Evolutionary conservation across 306 rosid species (phyloP).

Genomic region (Vigna unguiculata): DNA sequence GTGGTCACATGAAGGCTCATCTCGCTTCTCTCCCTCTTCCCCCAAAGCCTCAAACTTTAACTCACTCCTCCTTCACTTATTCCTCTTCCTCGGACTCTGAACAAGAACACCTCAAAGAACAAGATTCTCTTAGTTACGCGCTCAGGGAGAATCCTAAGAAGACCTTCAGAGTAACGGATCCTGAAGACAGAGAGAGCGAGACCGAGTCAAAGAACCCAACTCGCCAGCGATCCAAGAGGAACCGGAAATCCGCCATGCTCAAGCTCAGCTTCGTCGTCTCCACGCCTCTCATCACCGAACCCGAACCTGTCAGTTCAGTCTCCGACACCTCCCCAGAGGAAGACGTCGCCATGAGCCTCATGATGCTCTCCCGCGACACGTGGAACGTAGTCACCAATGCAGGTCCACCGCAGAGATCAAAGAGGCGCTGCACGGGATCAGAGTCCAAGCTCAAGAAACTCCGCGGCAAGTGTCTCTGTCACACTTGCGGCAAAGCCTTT

Average conservation of each 20-base stretch:
- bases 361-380: slow-evolving; percentile 83
- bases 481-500: slow-evolving; percentile 63
- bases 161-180: slow-evolving; percentile 67
- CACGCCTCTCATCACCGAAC: slow-evolving; percentile 34
- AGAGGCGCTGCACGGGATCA: background rate
- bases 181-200: slow-evolving; percentile 86
- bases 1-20: slow-evolving; percentile 97
- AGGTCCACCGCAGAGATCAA: background rate
- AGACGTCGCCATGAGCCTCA: slow-evolving; percentile 83
- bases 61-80: slow-evolving; percentile 42
- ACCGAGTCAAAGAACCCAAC: slow-evolving; percentile 80
- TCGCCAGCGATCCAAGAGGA: slow-evolving; percentile 85
- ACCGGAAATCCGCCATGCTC: slow-evolving; percentile 36
- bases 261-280: slow-evolving; percentile 41
- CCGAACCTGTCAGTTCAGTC: slow-evolving; percentile 68
- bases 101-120: slow-evolving; percentile 37
- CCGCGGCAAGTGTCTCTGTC: slow-evolving; percentile 60
- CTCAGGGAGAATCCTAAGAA: slow-evolving; percentile 79
- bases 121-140: slow-evolving; percentile 48
- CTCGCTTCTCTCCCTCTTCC: slow-evolving; percentile 71
- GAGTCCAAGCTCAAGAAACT: slow-evolving; percentile 54
- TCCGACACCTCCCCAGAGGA: slow-evolving; percentile 78
- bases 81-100: slow-evolving; percentile 39
- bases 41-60: slow-evolving; percentile 50
- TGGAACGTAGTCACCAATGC: slow-evolving; percentile 36